Evolutionary conservation across 2,329 filamentous ascomycete species (phyloP).

Genomic region (Magnaporthiopsis incrustans): DNA sequence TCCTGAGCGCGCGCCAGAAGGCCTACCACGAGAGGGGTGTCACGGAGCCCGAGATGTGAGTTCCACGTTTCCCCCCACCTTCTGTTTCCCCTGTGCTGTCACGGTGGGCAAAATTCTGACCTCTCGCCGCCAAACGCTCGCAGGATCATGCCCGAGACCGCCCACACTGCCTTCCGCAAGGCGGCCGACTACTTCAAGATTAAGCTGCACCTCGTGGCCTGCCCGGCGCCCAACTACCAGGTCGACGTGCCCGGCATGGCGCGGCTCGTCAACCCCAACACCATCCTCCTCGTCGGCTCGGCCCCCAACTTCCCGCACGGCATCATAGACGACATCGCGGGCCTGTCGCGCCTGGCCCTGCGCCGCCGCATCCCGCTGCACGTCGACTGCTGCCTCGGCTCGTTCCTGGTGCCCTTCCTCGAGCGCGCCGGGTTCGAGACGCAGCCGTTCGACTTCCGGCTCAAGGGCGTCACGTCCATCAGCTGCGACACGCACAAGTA

Average conservation of each 20-base stretch:
- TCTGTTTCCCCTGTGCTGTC: not conserved
- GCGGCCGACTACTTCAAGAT: slow-evolving; percentile 95
- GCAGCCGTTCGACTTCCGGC: slow-evolving; percentile 84
- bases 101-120: not conserved
- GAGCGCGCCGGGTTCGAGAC: slow-evolving; percentile 89
- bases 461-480: slow-evolving; percentile 91
- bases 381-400: slow-evolving; percentile 95
- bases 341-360: slow-evolving; percentile 73
- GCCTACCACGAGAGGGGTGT: slow-evolving; percentile 78
- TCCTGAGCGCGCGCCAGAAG: slow-evolving; percentile 82
- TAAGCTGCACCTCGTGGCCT: slow-evolving; percentile 81
- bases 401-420: slow-evolving; percentile 88
- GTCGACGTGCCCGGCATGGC: slow-evolving; percentile 71
- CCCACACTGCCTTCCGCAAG: slow-evolving; percentile 94
- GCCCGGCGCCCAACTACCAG: slow-evolving; percentile 78
- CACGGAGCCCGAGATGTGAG: slow-evolving; percentile 88
- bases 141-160: slow-evolving; percentile 89
- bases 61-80: slow-evolving; percentile 8
- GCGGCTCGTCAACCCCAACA: slow-evolving; percentile 89
- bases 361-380: slow-evolving; percentile 79
- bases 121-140: not conserved
- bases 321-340: slow-evolving; percentile 90
- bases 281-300: slow-evolving; percentile 83
- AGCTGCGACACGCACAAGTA: slow-evolving; percentile 98
- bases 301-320: slow-evolving; percentile 98